Evolutionary conservation across 225 moss, liverwort and hornwort species (phyloP), one percentile per base, ranked within the genome.

Genomic region (Bryoerythrophyllum caledonicum): DNA sequence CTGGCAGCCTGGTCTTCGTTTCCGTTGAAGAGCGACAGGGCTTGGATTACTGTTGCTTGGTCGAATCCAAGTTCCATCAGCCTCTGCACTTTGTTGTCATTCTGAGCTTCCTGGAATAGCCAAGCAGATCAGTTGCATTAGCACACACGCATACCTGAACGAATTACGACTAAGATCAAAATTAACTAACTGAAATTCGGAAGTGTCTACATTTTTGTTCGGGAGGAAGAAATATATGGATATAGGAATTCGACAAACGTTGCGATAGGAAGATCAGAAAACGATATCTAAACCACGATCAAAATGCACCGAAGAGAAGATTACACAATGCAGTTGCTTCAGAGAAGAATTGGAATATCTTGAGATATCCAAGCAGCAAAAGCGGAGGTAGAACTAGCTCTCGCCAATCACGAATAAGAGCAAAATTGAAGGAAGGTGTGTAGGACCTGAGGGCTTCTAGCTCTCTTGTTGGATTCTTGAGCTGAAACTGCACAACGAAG

Each of bases 61-160:
- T 94, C 94, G 30, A 94, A 97, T 25, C 97, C 97, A 53, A 99
- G 89, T 73, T 93, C 95, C 91, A 93, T 90, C 58, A 99, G 68
- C 83, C 90, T 89, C 77, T 86, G 70, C 51, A 94, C 84, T 75
- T 95, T 93, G 46, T 60, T 71, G 74, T 99, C 93, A 3, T 78
- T 71, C 60, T 85, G 80, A 4, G 83, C 80, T 44, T 82, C 89
- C 89, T 89, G 65, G 25, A 28, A 35, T 46, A 35, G 26, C 56
- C 60, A 78, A 58, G 28, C 11, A 56, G 16, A 24, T 30, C 32
- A 74, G 16, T 57, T 9, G 4, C 28, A 25, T 61, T 12, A 68
- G 68, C 51, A 60, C 37, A 55, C 4, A 23, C 48, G 59, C 32
- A 17, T 21, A 11, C 37, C 24, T 1, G 25, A 16, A 67, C 17